Conservation (phyloP, 257 asterid genomes). For the Plectranthus barbatus region DNA sequence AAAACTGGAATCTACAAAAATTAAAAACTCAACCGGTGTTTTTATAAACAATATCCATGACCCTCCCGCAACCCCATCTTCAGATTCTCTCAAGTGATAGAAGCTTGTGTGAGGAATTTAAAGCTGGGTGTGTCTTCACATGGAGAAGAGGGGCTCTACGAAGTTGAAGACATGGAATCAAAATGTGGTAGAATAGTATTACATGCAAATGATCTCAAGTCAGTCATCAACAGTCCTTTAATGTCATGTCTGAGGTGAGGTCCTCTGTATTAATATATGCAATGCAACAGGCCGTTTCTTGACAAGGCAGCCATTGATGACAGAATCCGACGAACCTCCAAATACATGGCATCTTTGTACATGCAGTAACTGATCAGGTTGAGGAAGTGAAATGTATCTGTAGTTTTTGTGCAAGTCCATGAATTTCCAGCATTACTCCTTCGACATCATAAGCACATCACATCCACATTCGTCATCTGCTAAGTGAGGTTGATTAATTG, state of each 20-base stretch:
- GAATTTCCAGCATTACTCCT: too few species aligned
- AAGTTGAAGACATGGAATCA: conserved; percentile 34
- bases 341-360: conserved; percentile 69
- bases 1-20: too few species aligned
- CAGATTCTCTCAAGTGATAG: conserved; percentile 58
- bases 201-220: conserved; percentile 63
- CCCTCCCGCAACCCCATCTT: conserved; percentile 52
- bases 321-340: conserved; percentile 43
- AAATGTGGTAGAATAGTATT: conserved; percentile 29
- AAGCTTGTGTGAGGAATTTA: conserved; percentile 52
- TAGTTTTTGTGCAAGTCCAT: conserved; percentile 68
- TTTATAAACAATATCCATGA: too few species aligned
- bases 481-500: too few species aligned
- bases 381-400: conserved; percentile 77
- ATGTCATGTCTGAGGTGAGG: not conserved
- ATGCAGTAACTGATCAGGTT: conserved; percentile 72
- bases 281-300: conserved; percentile 48
- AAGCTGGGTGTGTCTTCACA: conserved; percentile 30
- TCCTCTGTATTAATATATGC: not conserved
- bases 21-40: too few species aligned
- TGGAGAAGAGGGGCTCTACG: conserved; percentile 55
- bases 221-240: conserved; percentile 9
- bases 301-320: conserved; percentile 61
- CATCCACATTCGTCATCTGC: too few species aligned
- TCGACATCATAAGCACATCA: too few species aligned